Evolutionary conservation across 257 asterid species (phyloP).

Genomic region (Jaltomata sinuosa): DNA sequence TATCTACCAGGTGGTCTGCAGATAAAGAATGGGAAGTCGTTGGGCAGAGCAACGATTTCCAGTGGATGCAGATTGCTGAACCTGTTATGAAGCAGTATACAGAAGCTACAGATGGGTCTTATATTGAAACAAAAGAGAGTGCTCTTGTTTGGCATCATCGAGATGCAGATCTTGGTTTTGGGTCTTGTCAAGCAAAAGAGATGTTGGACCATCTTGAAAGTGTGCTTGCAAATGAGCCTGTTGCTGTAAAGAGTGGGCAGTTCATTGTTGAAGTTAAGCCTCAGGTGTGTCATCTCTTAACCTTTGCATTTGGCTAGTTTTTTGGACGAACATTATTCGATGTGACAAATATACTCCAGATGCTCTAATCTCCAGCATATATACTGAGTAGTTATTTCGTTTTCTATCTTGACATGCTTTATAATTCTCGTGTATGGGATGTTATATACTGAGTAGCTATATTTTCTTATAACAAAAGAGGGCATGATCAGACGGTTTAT

Average conservation of each 20-base stretch:
- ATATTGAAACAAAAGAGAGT: constrained; percentile 35
- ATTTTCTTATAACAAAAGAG: not conserved
- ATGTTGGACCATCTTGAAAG: constrained; percentile 45
- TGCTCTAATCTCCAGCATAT: not conserved
- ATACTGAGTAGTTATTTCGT: not conserved
- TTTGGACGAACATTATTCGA: not conserved
- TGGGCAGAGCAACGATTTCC: constrained; percentile 31
- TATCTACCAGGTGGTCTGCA: constrained; percentile 22
- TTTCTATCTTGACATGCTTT: not conserved
- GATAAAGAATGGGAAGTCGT: constrained; percentile 30
- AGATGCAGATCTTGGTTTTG: constrained; percentile 44
- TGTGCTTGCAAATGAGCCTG: constrained; percentile 45
- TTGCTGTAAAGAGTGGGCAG: constrained; percentile 42
- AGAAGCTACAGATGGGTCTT: constrained; percentile 46
- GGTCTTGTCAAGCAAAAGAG: constrained; percentile 46
- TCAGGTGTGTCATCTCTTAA: constrained; percentile 21
- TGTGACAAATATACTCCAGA: not conserved
- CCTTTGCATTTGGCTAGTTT: not conserved
- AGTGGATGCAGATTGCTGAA: constrained; percentile 40
- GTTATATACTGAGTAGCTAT: not conserved
- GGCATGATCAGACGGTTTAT: not conserved
- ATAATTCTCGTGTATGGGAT: not conserved
- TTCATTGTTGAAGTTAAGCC: constrained; percentile 50
- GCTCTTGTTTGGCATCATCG: constrained; percentile 44
- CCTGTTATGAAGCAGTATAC: constrained; percentile 40